phyloP scores from a whole-genome alignment of 2,329 filamentous ascomycete genomes.

The Coniochaeta ligniaria region DNA sequence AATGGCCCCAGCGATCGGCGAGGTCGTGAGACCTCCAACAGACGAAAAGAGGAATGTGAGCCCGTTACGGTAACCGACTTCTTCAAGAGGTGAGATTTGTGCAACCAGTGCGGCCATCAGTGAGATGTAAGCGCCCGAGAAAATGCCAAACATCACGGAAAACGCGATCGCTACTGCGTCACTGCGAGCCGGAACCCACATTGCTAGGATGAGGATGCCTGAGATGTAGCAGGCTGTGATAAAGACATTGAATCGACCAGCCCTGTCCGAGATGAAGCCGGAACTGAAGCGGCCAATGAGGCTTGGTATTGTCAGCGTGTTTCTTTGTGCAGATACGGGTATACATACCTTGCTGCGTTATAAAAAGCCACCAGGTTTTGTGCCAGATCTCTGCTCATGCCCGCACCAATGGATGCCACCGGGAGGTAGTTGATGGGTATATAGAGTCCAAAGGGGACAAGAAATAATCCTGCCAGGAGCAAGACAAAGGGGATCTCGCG shows the following conservation, averaged over 20 bases:
- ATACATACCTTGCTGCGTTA: conserved; percentile 12
- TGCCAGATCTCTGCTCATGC: conserved; percentile 11
- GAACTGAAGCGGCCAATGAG: conserved; percentile 10
- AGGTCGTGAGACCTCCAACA: conserved; percentile 48
- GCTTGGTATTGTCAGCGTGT: background rate
- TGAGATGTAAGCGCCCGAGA: conserved; percentile 18
- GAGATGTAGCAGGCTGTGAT: conserved; percentile 34
- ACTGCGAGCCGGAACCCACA: conserved; percentile 21
- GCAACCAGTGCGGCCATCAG: conserved; percentile 16
- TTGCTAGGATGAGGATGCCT: conserved; percentile 13
- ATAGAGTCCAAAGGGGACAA: conserved; percentile 1
- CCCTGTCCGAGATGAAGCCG: conserved; percentile 10
- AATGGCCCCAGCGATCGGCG: conserved; percentile 45
- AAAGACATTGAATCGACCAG: conserved; percentile 15
- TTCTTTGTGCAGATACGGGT: background rate
- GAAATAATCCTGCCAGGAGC: background rate
- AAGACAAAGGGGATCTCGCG: background rate
- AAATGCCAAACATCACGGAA: conserved; percentile 18
- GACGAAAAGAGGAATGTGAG: conserved; percentile 44
- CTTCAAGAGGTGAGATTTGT: conserved; percentile 43
- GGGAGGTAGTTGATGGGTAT: conserved; percentile 15
- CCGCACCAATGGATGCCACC: conserved; percentile 12
- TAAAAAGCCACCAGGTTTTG: conserved; percentile 17
- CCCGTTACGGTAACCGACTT: conserved; percentile 42
- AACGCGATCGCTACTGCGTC: conserved; percentile 14